These are phyloP conservation scores for Colletotrichum cereale DNA, from an alignment of 2,329 filamentous ascomycete genomes.

Conservation along the genomic window DNA sequence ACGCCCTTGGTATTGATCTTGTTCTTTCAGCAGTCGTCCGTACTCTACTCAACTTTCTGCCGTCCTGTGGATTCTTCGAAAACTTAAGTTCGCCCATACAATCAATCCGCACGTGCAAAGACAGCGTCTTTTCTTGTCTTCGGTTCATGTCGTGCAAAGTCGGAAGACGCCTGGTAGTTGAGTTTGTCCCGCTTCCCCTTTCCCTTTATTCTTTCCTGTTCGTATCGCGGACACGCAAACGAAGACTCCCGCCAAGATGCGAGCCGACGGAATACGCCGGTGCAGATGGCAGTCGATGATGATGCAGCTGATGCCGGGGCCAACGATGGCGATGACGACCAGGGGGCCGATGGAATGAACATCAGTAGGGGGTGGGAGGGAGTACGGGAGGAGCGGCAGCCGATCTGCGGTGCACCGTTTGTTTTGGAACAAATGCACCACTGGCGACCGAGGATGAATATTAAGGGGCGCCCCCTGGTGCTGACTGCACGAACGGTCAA, in stretches of 20 bases:
- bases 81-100: conserved; percentile 3
- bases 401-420: conserved; percentile 12
- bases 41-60: background rate
- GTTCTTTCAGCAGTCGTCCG: background rate
- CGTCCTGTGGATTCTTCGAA: background rate
- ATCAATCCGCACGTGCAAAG: conserved; percentile 18
- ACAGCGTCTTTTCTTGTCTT: background rate
- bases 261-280: background rate
- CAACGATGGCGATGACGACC: background rate
- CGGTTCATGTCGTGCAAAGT: background rate
- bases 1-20: background rate
- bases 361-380: background rate
- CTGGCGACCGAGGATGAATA: conserved; percentile 1
- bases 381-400: background rate
- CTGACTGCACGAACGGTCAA: conserved; percentile 25
- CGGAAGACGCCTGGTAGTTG: background rate
- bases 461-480: background rate
- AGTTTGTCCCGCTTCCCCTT: background rate
- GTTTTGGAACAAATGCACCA: conserved; percentile 13
- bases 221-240: background rate
- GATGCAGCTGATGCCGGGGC: background rate
- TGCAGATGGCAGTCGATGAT: background rate
- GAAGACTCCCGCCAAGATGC: background rate
- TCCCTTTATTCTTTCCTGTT: background rate
- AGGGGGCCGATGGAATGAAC: background rate